Evolutionary conservation across 495 filamentous ascomycete genomes (phyloP), one percentile per base, ranked within the genome.

Genomic region (Talaromyces stipitatus): DNA sequence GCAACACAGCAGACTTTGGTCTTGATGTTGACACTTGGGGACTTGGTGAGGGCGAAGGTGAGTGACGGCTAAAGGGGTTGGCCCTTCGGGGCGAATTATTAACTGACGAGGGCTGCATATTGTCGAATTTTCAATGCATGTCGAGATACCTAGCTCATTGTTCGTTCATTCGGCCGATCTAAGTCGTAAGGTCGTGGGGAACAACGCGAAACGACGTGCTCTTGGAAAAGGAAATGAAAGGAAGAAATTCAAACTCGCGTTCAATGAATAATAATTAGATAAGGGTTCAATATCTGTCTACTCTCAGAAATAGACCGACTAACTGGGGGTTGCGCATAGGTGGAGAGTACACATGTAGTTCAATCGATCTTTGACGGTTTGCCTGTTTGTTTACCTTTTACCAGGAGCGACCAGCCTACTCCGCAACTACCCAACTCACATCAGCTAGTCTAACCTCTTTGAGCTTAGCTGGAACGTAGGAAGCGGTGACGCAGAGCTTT

Each of bases 1-100:
- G 73, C 47, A 90, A 76, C 26, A 91, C 72, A 16, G 81, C 78
- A 1, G 90, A 95, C 64, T 89, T 91, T 0, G 90, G 89, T 57
- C 91, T 77, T 50, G 74, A 66, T 54, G 65, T 60, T 58, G 57
- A 63, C 36, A 69, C 69, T 47, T 72, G 70, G 23, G 75, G 70
- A 53, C 66, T 73, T 51, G 88, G 75, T 22, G 75, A 80, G 36
- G 84, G 78, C 29, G 86, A 86, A 26, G 85, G 76, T 2, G 89
- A 84, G 57, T 73, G 84, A 70, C 77, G 82, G 36, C 65, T 71
- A 67, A 95, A 95, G 4, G 87, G 87, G 74, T 86, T 92, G 65
- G 84, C 88, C 60, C 90, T 87, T 80, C 83, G 81, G 58, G 72
- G 71, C 61, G 76, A 72, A 64, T 65, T 68, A 62, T 75, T 77